Evolutionary conservation across 192 early-diverging fungal genomes (phyloP).

Genomic region (Dispira parvispora): DNA sequence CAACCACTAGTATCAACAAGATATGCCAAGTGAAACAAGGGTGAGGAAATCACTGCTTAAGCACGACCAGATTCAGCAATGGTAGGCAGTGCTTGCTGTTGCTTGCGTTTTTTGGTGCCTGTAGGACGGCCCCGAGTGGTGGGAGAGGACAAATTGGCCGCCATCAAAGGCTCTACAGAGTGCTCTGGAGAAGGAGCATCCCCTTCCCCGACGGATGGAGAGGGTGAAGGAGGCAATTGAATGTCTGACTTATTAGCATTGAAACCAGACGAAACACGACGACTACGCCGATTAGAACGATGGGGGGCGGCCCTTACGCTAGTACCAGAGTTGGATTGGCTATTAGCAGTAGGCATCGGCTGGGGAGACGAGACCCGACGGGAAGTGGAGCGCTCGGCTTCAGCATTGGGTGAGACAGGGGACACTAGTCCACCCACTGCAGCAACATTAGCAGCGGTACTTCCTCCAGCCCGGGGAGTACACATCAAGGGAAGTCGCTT

Average conservation of each 20-base stretch:
- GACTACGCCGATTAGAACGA: neutral
- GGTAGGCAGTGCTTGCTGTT: too few relatives aligned
- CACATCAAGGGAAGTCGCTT: conserved; percentile 46
- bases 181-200: neutral
- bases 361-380: too few relatives aligned
- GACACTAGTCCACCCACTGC: too few relatives aligned
- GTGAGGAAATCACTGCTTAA: too few relatives aligned
- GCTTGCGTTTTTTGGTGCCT: neutral
- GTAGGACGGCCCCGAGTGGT: neutral
- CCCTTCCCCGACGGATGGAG: conserved; percentile 1
- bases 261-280: neutral
- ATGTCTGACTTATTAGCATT: neutral
- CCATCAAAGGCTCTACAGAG: neutral
- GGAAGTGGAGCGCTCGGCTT: too few relatives aligned
- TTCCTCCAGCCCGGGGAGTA: conserved; percentile 24
- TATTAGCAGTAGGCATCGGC: neutral
- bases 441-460: too few relatives aligned
- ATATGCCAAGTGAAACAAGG: too few relatives aligned
- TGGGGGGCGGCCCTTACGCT: neutral
- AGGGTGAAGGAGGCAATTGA: conserved; percentile 1
- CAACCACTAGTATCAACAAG: too few relatives aligned
- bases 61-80: too few relatives aligned
- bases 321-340: neutral
- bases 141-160: neutral
- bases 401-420: too few relatives aligned